These are phyloP conservation scores for Rhodotorula graminis DNA, from an alignment of 768 basidiomycete species.

Conservation along the genomic window DNA sequence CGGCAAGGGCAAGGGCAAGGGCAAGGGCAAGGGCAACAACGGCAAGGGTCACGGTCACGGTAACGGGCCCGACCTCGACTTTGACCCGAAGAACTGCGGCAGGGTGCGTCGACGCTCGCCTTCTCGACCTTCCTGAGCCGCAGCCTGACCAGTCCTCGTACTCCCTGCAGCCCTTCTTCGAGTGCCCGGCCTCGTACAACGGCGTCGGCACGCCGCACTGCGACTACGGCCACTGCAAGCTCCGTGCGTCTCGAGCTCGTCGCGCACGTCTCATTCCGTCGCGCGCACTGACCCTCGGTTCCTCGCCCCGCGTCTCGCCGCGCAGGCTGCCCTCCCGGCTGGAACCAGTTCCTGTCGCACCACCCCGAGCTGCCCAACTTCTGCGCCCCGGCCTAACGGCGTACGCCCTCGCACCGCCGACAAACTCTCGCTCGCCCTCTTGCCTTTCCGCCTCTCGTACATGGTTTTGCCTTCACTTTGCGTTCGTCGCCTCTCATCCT, in stretches of 20 bases:
- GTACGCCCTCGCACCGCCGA: fast-evolving
- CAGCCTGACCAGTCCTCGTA: too few species aligned
- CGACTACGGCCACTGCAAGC: slow-evolving; percentile 11
- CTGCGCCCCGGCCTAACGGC: neutral
- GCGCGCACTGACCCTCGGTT: too few species aligned
- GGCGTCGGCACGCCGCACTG: slow-evolving; percentile 17
- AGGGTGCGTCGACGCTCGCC: neutral
- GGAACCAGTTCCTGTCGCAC: neutral
- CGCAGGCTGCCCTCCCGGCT: slow-evolving; percentile 17
- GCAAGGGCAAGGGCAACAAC: neutral
- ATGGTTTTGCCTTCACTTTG: too few species aligned
- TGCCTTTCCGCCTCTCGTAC: too few species aligned
- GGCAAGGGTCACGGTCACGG: too few species aligned
- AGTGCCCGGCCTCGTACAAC: slow-evolving; percentile 20
- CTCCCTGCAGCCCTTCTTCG: neutral
- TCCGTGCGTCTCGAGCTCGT: neutral
- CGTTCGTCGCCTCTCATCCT: too few species aligned
- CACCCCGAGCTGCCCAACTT: slow-evolving; percentile 12
- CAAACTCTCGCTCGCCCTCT: too few species aligned
- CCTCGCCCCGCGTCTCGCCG: neutral
- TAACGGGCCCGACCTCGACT: neutral
- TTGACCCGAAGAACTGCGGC: slow-evolving; percentile 2
- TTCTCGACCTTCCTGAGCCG: neutral
- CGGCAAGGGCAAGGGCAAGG: neutral
- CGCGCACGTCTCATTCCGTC: too few species aligned